These are phyloP conservation scores for Annulohypoxylon moriforme DNA, from an alignment of 495 filamentous ascomycete species.

Conservation along the genomic window DNA sequence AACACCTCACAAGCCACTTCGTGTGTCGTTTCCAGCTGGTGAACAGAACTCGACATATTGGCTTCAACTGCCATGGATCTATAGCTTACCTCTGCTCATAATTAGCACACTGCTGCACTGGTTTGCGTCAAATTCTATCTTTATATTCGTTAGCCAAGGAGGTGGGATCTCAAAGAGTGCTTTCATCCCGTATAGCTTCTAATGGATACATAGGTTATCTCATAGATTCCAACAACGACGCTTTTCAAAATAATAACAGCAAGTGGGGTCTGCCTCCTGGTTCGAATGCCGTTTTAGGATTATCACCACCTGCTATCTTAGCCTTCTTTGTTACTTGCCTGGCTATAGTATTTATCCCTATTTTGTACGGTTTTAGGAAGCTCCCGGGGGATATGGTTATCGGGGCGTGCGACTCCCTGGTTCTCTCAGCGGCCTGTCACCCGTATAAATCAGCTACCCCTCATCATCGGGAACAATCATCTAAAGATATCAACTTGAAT, in stretches of 20 bases:
- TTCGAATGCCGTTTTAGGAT: background rate
- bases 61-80: slow-evolving; percentile 24
- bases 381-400: slow-evolving; percentile 5
- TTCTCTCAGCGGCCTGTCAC: slow-evolving; percentile 17
- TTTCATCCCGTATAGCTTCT: background rate
- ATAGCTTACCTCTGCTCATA: slow-evolving; percentile 39
- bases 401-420: slow-evolving; percentile 11
- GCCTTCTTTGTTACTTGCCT: background rate
- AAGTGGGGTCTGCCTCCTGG: background rate
- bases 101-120: slow-evolving; percentile 43
- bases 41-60: slow-evolving; percentile 35
- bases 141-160: slow-evolving; percentile 16
- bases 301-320: slow-evolving; percentile 8
- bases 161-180: background rate
- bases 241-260: background rate
- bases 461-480: background rate
- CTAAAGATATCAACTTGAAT: background rate
- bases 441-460: background rate
- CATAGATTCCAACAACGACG: background rate
- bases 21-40: slow-evolving; percentile 32
- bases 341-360: background rate
- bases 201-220: background rate
- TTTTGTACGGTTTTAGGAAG: slow-evolving; percentile 1
- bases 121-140: slow-evolving; percentile 31
- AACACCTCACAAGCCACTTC: slow-evolving; percentile 18